phyloP scores from a whole-genome alignment of 1,139 yeast species.

The Martiniozyma asiatica region DNA sequence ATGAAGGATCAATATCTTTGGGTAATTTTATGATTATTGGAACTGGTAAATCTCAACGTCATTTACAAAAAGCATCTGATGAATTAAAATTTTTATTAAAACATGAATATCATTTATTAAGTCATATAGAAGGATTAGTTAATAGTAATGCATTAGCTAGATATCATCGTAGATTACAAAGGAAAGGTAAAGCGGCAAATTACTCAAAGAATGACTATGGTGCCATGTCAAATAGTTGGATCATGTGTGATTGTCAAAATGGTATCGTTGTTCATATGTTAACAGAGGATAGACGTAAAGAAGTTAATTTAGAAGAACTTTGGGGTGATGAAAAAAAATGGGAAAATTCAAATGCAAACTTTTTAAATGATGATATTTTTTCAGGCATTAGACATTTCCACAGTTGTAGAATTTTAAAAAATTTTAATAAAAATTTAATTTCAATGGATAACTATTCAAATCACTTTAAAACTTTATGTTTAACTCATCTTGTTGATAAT shows the following conservation, averaged over 20 bases:
- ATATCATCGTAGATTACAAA: constrained; percentile 50
- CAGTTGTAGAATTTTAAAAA: constrained; percentile 17
- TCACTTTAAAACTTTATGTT: constrained; percentile 18
- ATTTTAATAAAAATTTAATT: constrained; percentile 10
- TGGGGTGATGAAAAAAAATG: constrained; percentile 30
- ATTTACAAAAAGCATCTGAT: constrained; percentile 58
- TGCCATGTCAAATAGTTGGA: constrained; percentile 59
- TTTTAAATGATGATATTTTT: constrained; percentile 31
- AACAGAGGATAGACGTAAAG: constrained; percentile 55
- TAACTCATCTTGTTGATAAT: constrained; percentile 13
- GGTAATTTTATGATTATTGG: constrained; percentile 47
- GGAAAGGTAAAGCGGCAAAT: constrained; percentile 39
- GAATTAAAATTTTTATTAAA: constrained; percentile 42
- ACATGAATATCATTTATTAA: constrained; percentile 27
- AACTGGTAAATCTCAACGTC: constrained; percentile 73
- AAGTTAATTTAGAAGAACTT: constrained; percentile 56
- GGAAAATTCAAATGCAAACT: constrained; percentile 15
- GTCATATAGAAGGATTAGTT: constrained; percentile 61
- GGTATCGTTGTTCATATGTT: constrained; percentile 60
- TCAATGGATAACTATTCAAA: constrained; percentile 13
- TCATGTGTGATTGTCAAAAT: constrained; percentile 60
- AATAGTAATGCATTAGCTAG: constrained; percentile 47
- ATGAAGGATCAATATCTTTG: constrained; percentile 31
- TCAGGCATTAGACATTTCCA: constrained; percentile 33
- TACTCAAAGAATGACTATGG: constrained; percentile 49